A percentile compares a stretch with the other conserved stretches of the same genome.
These are phyloP conservation scores for Fusarium annulatum DNA, from an alignment of 2,329 filamentous ascomycete genomes.

Conservation along the genomic window DNA sequence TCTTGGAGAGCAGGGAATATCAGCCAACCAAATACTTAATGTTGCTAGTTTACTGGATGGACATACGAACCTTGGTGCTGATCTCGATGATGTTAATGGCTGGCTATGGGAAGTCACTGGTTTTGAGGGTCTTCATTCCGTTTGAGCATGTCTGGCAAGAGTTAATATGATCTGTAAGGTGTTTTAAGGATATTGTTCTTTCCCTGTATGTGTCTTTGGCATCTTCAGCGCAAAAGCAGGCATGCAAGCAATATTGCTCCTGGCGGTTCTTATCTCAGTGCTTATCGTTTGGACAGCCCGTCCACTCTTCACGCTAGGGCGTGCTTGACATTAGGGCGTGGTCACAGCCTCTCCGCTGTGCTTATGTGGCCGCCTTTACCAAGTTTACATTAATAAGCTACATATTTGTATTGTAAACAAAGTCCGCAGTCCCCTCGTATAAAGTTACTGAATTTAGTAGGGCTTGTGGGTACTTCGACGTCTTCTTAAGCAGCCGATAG, in stretches of 20 bases:
- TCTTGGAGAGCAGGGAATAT: neutral
- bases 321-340: neutral
- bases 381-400: too few relatives aligned
- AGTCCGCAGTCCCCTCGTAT: too few relatives aligned
- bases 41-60: neutral
- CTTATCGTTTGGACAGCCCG: neutral
- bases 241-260: accelerated
- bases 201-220: neutral
- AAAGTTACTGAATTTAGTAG: too few relatives aligned
- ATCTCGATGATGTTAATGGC: neutral
- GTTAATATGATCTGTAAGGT: accelerated
- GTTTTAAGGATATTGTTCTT: neutral
- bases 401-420: too few relatives aligned
- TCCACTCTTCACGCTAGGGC: neutral
- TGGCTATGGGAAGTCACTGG: neutral
- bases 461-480: too few relatives aligned
- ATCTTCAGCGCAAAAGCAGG: accelerated
- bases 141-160: accelerated
- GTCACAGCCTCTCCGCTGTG: neutral
- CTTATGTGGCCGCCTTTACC: neutral
- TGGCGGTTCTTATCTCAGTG: neutral
- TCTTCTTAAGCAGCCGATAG: too few relatives aligned
- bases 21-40: neutral
- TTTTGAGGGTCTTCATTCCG: neutral
- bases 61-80: neutral